Evolutionary conservation across 169 alveolate genomes (phyloP), one percentile per base, ranked within the genome.

Genomic region (Amoebophrya sp.): DNA sequence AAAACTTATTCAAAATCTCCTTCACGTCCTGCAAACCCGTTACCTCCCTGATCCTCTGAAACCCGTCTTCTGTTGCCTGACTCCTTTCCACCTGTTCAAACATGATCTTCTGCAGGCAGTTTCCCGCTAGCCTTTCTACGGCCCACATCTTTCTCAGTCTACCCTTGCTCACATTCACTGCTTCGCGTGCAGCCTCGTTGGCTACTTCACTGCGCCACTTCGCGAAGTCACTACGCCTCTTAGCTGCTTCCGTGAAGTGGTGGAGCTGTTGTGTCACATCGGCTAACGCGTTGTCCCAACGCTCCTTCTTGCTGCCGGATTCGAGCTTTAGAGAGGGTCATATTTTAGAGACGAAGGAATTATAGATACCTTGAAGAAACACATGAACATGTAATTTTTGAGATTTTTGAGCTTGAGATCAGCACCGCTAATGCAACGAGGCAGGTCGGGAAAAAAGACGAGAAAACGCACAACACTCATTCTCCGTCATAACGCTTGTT

Each of bases 91-190:
- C 91, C 76, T 89, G 91, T 38, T 89, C 91, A 76, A 36, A 41
- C 91, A 89, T 89, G 24, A 40, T 40, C 12, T 39, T n/a, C 76
- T 89, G 91, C 18, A 89, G 91, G 41, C 91, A 89, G 91, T 89
- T 89, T 0, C 91, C 91, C 18, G 91, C 41, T 2, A 89, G 53
- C 36, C 41, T 89, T 54, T 89, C 91, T 76, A 89, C 41, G 10
- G 41, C 91, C 91, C 91, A 89, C 91, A 89, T 41, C 29, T 89
- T 89, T 23, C 91, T 41, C 39, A 89, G 91, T 14, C 91, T 41
- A 29, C 91, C 53, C 26, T 54, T 76, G 53, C 77, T 23, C 65
- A 76, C 91, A 54, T 36, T 36, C 36, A 89, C 39, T 40, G 91
- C 91, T 38, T 89, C 91, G 34, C 33, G 39, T 3, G 91, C 91